A percentile compares a stretch with the other conserved stretches of the same genome.
Evolutionary conservation across 1,284 basidiomycete genomes (phyloP).

Genomic region (Ustilago shanxiensis): DNA sequence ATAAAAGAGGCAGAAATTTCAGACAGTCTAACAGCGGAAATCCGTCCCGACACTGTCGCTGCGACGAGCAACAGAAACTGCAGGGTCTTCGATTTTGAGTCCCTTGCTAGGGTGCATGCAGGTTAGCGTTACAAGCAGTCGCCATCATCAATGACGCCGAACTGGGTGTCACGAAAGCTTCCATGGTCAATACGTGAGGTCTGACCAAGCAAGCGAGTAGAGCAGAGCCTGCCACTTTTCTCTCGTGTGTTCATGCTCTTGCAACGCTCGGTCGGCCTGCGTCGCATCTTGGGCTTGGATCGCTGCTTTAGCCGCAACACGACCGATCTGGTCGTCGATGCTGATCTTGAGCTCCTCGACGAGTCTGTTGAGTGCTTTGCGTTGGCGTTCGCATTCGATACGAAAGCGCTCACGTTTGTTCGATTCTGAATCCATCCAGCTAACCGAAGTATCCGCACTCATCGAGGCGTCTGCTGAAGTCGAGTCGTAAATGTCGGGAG

Average conservation of each 20-base stretch:
- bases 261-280: constrained; percentile 28
- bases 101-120: neutral
- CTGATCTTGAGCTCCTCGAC: constrained; percentile 40
- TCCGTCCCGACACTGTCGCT: neutral
- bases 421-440: constrained; percentile 33
- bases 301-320: constrained; percentile 24
- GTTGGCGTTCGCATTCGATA: constrained; percentile 31
- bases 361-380: constrained; percentile 30
- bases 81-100: neutral
- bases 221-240: constrained; percentile 46
- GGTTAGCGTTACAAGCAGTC: neutral
- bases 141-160: neutral
- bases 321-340: constrained; percentile 47
- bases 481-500: constrained; percentile 8
- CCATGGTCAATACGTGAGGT: constrained; percentile 28
- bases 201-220: constrained; percentile 39
- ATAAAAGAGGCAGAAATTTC: neutral
- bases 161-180: neutral
- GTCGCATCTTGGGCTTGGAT: constrained; percentile 24
- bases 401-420: constrained; percentile 39
- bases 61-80: neutral
- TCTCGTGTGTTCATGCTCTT: constrained; percentile 27
- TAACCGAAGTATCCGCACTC: constrained; percentile 31
- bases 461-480: constrained; percentile 33
- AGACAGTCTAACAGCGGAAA: neutral